phyloP scores from a whole-genome alignment of 2,329 filamentous ascomycete species.

The Penicillium fuscoglaucum region DNA sequence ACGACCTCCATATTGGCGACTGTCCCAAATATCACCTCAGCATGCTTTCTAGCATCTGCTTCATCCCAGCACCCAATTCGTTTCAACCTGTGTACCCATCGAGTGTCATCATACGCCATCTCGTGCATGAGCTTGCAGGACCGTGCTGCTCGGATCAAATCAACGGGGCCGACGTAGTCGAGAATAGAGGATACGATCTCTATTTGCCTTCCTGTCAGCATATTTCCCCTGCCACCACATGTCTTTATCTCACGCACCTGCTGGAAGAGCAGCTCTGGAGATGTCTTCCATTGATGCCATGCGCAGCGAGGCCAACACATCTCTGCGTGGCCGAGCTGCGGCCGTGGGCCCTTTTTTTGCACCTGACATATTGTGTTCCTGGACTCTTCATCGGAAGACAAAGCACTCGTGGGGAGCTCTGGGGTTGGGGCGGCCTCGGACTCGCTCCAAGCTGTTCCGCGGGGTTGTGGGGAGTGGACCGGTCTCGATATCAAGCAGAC shows the following conservation, averaged over 20 bases:
- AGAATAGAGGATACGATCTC: slow-evolving; percentile 87
- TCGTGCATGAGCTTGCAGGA: slow-evolving; percentile 85
- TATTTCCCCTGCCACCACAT: neutral
- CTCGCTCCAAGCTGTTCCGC: neutral
- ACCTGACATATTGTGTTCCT: slow-evolving; percentile 47
- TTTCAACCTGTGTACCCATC: slow-evolving; percentile 85
- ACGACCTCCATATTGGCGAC: slow-evolving; percentile 30
- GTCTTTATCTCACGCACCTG: slow-evolving; percentile 56
- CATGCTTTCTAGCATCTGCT: slow-evolving; percentile 73
- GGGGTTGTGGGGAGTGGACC: slow-evolving; percentile 1
- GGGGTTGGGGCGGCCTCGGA: neutral
- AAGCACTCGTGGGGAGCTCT: slow-evolving; percentile 6
- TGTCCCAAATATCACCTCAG: slow-evolving; percentile 64
- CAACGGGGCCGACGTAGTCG: slow-evolving; percentile 81
- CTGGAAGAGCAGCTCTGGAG: slow-evolving; percentile 75
- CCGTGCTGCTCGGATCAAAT: slow-evolving; percentile 81
- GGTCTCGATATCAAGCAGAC: slow-evolving; percentile 1
- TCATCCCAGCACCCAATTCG: slow-evolving; percentile 94
- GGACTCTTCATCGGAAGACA: slow-evolving; percentile 29
- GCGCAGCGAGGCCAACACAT: slow-evolving; percentile 73
- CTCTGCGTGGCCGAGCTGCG: slow-evolving; percentile 41
- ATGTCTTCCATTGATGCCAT: slow-evolving; percentile 74
- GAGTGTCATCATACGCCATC: slow-evolving; percentile 97
- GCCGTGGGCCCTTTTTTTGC: slow-evolving; percentile 46
- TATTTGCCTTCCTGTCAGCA: slow-evolving; percentile 40